Conservation (phyloP, 2,329 filamentous ascomycete species). For the Colletotrichum lini region DNA sequence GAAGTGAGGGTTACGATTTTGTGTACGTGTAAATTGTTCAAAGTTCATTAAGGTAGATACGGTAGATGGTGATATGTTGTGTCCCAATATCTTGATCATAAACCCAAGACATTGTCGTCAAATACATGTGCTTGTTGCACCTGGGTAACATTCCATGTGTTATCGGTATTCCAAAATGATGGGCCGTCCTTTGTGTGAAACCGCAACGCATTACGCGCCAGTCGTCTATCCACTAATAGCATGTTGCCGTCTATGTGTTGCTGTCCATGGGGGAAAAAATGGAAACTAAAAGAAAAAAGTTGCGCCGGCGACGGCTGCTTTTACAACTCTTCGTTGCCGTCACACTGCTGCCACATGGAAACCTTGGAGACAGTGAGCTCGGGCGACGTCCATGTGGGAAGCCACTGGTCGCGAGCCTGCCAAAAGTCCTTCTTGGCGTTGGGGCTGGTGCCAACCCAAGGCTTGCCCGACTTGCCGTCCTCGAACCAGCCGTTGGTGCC, state of each 20-base stretch:
- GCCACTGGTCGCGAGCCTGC: slow-evolving; percentile 75
- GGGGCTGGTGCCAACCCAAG: slow-evolving; percentile 80
- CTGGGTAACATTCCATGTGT: slow-evolving; percentile 1
- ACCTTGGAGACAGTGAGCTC: slow-evolving; percentile 80
- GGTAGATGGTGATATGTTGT: background rate
- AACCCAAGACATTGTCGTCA: slow-evolving; percentile 22
- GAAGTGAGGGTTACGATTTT: no score
- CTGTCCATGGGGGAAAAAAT: background rate
- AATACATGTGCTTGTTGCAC: slow-evolving; percentile 16
- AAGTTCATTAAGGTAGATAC: slow-evolving; percentile 23
- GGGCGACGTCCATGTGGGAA: slow-evolving; percentile 79
- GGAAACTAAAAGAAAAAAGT: background rate
- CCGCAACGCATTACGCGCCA: slow-evolving; percentile 21
- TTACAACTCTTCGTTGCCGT: slow-evolving; percentile 69
- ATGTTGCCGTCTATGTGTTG: slow-evolving; percentile 38
- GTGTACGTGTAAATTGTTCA: background rate
- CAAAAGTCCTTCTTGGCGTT: slow-evolving; percentile 84
- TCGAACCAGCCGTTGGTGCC: slow-evolving; percentile 88
- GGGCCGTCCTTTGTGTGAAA: slow-evolving; percentile 29
- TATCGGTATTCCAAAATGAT: slow-evolving; percentile 36
- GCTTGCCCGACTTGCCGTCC: slow-evolving; percentile 79
- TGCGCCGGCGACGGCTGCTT: background rate
- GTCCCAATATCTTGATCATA: background rate
- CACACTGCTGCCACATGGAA: slow-evolving; percentile 79
- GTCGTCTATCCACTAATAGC: slow-evolving; percentile 36